phyloP scores from a whole-genome alignment of 129 eudicot species.

The Silybum marianum region DNA sequence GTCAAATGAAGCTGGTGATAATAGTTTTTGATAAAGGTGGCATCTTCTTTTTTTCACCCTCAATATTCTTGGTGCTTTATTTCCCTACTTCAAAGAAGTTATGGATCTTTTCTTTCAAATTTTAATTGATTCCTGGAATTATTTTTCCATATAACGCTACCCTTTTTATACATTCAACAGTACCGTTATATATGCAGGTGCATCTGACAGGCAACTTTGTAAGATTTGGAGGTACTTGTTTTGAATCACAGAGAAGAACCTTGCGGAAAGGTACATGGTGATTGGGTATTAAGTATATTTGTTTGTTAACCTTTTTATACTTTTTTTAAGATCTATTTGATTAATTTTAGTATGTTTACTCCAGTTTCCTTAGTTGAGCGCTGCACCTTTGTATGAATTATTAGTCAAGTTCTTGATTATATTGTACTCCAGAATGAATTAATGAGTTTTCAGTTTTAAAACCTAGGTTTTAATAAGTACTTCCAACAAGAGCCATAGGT shows the following conservation, averaged over 20 bases:
- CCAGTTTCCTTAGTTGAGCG: background rate
- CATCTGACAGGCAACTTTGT: background rate
- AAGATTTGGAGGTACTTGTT: background rate
- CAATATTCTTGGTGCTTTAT: background rate
- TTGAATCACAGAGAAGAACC: background rate
- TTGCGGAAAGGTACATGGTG: constrained; percentile 3
- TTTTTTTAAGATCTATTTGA: background rate
- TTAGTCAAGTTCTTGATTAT: too few species aligned
- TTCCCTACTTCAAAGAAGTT: background rate
- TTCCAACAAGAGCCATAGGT: too few species aligned
- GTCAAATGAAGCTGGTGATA: background rate
- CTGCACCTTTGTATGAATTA: background rate
- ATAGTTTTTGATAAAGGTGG: background rate
- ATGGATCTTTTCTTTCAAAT: background rate
- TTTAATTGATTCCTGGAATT: background rate
- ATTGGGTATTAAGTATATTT: background rate
- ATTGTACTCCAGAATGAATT: too few species aligned
- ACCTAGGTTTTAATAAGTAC: too few species aligned
- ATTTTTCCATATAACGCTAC: background rate
- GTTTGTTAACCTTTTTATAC: background rate
- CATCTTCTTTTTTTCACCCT: background rate
- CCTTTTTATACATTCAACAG: background rate
- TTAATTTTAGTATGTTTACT: background rate
- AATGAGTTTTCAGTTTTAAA: background rate
- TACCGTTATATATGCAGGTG: background rate